Conservation (phyloP, 352 stramenopile genomes). For the Phytophthora aleatoria region DNA sequence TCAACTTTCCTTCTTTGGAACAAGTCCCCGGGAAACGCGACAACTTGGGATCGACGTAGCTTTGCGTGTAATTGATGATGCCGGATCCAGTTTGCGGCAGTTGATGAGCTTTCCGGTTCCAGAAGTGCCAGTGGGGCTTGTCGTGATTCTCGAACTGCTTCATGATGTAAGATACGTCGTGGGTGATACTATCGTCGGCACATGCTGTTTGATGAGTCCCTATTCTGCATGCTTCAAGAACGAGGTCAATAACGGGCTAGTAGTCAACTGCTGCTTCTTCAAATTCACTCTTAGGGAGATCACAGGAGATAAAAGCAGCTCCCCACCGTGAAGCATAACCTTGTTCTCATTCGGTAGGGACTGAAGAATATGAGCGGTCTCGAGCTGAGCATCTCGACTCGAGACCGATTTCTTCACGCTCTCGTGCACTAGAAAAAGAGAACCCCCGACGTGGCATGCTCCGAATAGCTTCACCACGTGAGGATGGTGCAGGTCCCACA, state of each 20-base stretch:
- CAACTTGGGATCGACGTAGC: conserved; percentile 6
- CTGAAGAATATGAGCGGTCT: conserved; percentile 24
- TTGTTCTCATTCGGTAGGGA: conserved; percentile 28
- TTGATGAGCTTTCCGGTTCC: conserved; percentile 23
- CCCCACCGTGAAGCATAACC: conserved; percentile 24
- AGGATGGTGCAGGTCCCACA: conserved; percentile 38
- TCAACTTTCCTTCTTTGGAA: no score
- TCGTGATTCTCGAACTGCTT: conserved; percentile 16
- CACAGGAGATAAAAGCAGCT: conserved; percentile 7
- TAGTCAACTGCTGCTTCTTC: conserved; percentile 1
- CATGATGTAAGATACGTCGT: conserved; percentile 10
- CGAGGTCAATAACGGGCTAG: background rate
- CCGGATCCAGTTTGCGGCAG: background rate
- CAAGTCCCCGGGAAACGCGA: no score
- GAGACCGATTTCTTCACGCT: conserved; percentile 17
- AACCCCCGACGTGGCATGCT: conserved; percentile 40
- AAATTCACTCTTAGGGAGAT: background rate
- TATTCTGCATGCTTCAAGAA: conserved; percentile 23
- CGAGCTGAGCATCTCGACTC: conserved; percentile 24
- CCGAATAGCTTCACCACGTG: conserved; percentile 43
- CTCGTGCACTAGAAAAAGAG: conserved; percentile 29
- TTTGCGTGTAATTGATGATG: conserved; percentile 18
- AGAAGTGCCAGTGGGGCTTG: conserved; percentile 18
- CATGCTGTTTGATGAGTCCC: conserved; percentile 25
- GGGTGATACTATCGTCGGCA: conserved; percentile 7